phyloP scores from a whole-genome alignment of 1,284 basidiomycete genomes.

The Marasmius sp. region DNA sequence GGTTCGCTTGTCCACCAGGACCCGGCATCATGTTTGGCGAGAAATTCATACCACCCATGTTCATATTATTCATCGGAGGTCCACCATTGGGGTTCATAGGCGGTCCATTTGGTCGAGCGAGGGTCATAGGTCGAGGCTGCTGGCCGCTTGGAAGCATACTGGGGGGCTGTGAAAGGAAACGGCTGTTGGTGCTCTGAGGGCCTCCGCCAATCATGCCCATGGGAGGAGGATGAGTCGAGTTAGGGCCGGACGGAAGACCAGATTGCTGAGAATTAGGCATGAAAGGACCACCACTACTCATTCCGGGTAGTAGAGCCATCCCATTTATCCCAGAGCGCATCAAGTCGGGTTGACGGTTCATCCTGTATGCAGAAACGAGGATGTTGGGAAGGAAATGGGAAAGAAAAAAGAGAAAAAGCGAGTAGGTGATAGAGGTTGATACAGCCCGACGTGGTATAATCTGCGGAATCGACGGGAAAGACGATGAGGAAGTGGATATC shows the following conservation, averaged over 20 bases:
- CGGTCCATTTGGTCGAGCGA: slow-evolving; percentile 37
- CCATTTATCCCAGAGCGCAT: slow-evolving; percentile 36
- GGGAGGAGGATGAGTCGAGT: slow-evolving; percentile 32
- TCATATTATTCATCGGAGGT: slow-evolving; percentile 26
- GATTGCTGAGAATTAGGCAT: slow-evolving; percentile 37
- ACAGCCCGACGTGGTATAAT: slow-evolving; percentile 5
- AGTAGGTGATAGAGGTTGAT: slow-evolving; percentile 16
- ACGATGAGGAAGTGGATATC: not conserved
- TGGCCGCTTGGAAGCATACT: slow-evolving; percentile 16
- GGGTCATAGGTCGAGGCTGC: slow-evolving; percentile 21
- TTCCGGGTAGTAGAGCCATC: slow-evolving; percentile 34
- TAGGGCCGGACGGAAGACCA: slow-evolving; percentile 39
- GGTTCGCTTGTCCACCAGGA: slow-evolving; percentile 26
- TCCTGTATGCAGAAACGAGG: slow-evolving; percentile 16
- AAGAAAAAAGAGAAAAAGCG: slow-evolving; percentile 16
- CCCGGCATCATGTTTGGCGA: slow-evolving; percentile 33
- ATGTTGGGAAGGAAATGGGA: slow-evolving; percentile 7
- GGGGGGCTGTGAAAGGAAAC: slow-evolving; percentile 20
- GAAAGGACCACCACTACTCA: slow-evolving; percentile 24
- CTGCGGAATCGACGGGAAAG: not conserved
- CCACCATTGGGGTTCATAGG: slow-evolving; percentile 34
- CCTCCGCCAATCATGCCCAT: slow-evolving; percentile 38
- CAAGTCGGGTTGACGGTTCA: slow-evolving; percentile 46
- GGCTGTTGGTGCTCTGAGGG: slow-evolving; percentile 16
- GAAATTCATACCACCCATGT: slow-evolving; percentile 1